phyloP scores from a whole-genome alignment of 306 rosid species.

The Corylus avellana region DNA sequence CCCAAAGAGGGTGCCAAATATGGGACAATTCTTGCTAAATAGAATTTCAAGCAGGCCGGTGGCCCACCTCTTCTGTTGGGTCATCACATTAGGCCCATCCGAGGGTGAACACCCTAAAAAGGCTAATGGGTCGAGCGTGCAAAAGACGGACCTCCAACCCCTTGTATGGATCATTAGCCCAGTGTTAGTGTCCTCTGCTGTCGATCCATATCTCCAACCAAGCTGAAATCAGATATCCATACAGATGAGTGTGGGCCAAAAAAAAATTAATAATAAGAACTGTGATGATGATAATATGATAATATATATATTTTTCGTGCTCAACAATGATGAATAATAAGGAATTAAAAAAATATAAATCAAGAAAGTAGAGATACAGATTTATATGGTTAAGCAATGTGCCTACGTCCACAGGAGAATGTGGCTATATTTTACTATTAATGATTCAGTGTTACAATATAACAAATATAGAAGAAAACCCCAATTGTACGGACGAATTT shows the following conservation, averaged over 20 bases:
- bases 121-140: constrained; percentile 39
- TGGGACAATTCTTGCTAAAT: constrained; percentile 45
- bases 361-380: too few relatives aligned
- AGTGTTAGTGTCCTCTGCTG: constrained; percentile 49
- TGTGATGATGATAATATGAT: too few relatives aligned
- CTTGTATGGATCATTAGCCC: constrained; percentile 52
- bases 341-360: too few relatives aligned
- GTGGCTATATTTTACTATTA: too few relatives aligned
- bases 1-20: constrained; percentile 35
- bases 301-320: too few relatives aligned
- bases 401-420: too few relatives aligned
- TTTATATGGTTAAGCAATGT: too few relatives aligned
- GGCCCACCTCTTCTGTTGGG: constrained; percentile 71
- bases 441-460: too few relatives aligned
- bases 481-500: too few relatives aligned
- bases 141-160: constrained; percentile 63
- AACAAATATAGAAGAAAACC: too few relatives aligned
- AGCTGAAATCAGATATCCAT: constrained; percentile 7
- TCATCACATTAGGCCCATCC: constrained; percentile 44
- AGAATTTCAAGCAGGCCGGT: constrained; percentile 58
- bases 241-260: not conserved
- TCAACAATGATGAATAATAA: too few relatives aligned
- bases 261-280: too few relatives aligned
- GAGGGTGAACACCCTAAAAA: constrained; percentile 61
- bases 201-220: constrained; percentile 55